Conservation (phyloP, 805 yeast species). For the Schizosaccharomyces pombe region DNA sequence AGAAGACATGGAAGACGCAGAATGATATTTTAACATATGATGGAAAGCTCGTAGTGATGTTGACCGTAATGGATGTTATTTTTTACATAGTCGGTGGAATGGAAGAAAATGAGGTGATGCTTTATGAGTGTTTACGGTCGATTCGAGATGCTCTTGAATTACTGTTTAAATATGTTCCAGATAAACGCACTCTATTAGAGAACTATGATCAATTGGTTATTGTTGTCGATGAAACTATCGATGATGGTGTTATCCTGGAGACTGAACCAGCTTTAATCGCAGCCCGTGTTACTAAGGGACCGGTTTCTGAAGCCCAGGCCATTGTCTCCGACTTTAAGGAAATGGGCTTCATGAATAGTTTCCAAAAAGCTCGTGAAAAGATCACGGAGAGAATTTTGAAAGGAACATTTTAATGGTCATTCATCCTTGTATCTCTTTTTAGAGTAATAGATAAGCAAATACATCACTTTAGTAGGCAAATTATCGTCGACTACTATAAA, state of each 20-base stretch:
- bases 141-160: conserved; percentile 38
- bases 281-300: conserved; percentile 74
- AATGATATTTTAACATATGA: conserved; percentile 65
- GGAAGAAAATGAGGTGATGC: conserved; percentile 66
- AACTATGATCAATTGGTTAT: conserved; percentile 67
- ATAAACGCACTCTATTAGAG: conserved; percentile 54
- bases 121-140: conserved; percentile 54
- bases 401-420: conserved; percentile 5
- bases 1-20: conserved; percentile 58
- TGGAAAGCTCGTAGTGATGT: conserved; percentile 61
- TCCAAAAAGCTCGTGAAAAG: conserved; percentile 9
- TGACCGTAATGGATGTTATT: conserved; percentile 54
- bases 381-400: conserved; percentile 10
- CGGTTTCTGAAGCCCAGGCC: conserved; percentile 34
- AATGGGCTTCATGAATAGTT: conserved; percentile 15
- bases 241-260: conserved; percentile 71
- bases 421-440: neutral
- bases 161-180: conserved; percentile 24
- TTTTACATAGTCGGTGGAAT: conserved; percentile 48
- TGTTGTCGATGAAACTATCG: conserved; percentile 77
- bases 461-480: neutral
- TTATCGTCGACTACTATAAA: too few relatives aligned
- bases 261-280: conserved; percentile 72
- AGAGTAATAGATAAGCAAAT: neutral
- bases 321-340: conserved; percentile 20